A percentile compares a stretch with the other conserved stretches of the same genome.
These are phyloP conservation scores for Lepidium sativum DNA, from an alignment of 345 rosid genomes.

Conservation along the genomic window DNA sequence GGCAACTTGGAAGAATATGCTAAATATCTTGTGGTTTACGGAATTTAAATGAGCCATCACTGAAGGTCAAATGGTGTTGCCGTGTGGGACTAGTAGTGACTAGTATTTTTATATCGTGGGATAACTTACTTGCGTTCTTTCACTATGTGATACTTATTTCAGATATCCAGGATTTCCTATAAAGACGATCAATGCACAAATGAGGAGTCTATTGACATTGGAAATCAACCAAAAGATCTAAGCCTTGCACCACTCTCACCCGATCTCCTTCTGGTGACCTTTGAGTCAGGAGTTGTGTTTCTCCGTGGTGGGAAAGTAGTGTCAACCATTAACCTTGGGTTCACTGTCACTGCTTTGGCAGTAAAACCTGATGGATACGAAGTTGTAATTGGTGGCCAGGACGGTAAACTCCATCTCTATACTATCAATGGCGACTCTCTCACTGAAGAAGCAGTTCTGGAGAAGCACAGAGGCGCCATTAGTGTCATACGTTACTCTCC, in stretches of 20 bases:
- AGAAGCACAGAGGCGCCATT: constrained; percentile 87
- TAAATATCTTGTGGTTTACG: background rate
- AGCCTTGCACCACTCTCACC: constrained; percentile 66
- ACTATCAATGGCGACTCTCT: constrained; percentile 61
- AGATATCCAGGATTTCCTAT: constrained; percentile 75
- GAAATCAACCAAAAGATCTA: constrained; percentile 81
- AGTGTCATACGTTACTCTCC: constrained; percentile 80
- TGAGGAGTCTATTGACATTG: constrained; percentile 58
- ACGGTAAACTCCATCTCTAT: constrained; percentile 75
- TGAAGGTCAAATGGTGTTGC: background rate
- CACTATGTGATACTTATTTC: constrained; percentile 7
- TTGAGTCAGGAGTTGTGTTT: constrained; percentile 75
- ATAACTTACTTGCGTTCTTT: constrained; percentile 1
- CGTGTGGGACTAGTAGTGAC: background rate
- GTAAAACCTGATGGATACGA: constrained; percentile 86
- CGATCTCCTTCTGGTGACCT: constrained; percentile 57
- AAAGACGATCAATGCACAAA: constrained; percentile 65
- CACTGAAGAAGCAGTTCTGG: constrained; percentile 67
- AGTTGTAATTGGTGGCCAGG: constrained; percentile 77
- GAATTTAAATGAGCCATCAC: background rate
- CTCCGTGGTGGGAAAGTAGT: constrained; percentile 60
- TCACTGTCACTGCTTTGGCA: constrained; percentile 70
- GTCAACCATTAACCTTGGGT: constrained; percentile 67
- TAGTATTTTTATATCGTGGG: background rate
- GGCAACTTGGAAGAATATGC: background rate